These are phyloP conservation scores for Lactarius sanguifluus DNA, from an alignment of 768 basidiomycete genomes.

Conservation along the genomic window DNA sequence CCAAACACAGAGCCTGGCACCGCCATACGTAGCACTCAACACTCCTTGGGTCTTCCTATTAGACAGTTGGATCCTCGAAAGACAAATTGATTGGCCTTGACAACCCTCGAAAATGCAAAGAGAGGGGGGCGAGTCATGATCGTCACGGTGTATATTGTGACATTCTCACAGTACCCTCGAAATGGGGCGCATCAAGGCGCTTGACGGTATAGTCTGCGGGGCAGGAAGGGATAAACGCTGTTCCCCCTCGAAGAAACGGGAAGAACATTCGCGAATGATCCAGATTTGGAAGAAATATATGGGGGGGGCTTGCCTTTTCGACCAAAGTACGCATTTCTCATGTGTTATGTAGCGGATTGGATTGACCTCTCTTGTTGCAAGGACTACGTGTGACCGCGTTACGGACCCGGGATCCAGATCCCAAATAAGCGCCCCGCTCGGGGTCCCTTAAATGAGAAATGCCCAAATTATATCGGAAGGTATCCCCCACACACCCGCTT, in stretches of 20 bases:
- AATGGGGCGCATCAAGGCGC: slow-evolving; percentile 8
- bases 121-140: background rate
- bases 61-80: slow-evolving; percentile 1
- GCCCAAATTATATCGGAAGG: slow-evolving; percentile 6
- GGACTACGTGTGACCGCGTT: slow-evolving; percentile 21
- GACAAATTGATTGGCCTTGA: background rate
- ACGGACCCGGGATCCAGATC: slow-evolving; percentile 19
- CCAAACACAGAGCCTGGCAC: slow-evolving; percentile 4
- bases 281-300: slow-evolving; percentile 6
- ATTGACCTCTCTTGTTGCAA: background rate
- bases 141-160: slow-evolving; percentile 12
- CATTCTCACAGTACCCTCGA: slow-evolving; percentile 19
- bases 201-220: background rate
- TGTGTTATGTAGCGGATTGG: slow-evolving; percentile 11
- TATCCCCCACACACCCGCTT: slow-evolving; percentile 20
- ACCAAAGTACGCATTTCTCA: slow-evolving; percentile 14
- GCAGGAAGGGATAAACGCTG: background rate
- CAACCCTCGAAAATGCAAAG: background rate
- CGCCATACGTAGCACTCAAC: background rate
- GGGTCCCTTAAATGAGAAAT: slow-evolving; percentile 15
- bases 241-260: slow-evolving; percentile 2
- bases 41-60: background rate
- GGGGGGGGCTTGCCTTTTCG: background rate
- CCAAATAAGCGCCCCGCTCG: slow-evolving; percentile 9
- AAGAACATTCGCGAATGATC: slow-evolving; percentile 19